phyloP scores from a whole-genome alignment of 2,329 filamentous ascomycete genomes.

The Graphium sp. region DNA sequence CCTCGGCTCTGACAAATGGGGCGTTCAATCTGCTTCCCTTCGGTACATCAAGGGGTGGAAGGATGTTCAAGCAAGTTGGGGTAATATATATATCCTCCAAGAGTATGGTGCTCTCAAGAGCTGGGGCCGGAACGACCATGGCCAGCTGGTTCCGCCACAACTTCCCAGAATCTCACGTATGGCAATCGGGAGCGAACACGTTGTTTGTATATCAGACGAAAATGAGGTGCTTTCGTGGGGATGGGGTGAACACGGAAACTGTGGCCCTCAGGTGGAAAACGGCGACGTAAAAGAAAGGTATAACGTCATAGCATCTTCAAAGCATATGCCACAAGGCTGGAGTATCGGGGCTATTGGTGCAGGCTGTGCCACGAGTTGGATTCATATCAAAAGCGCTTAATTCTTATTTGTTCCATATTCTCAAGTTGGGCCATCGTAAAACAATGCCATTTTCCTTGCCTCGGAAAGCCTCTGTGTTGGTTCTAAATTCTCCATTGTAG shows the following conservation, averaged over 20 bases:
- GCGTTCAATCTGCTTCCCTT: slow-evolving; percentile 41
- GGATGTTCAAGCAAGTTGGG: slow-evolving; percentile 66
- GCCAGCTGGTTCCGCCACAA: slow-evolving; percentile 52
- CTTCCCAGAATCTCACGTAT: slow-evolving; percentile 44
- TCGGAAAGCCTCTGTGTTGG: slow-evolving; percentile 63
- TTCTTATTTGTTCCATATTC: slow-evolving; percentile 5
- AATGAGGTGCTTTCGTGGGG: slow-evolving; percentile 72
- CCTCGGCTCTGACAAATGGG: slow-evolving; percentile 63
- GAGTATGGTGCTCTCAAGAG: slow-evolving; percentile 42
- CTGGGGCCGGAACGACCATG: slow-evolving; percentile 79
- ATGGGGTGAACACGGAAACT: slow-evolving; percentile 97
- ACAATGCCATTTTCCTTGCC: slow-evolving; percentile 30
- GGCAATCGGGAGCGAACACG: slow-evolving; percentile 83
- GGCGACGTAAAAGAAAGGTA: slow-evolving; percentile 53
- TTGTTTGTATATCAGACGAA: slow-evolving; percentile 49
- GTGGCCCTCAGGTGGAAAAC: slow-evolving; percentile 49
- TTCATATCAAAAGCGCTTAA: slow-evolving; percentile 27
- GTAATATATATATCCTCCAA: slow-evolving; percentile 56
- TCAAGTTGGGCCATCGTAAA: slow-evolving; percentile 10
- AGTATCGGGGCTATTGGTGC: slow-evolving; percentile 50
- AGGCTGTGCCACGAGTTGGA: slow-evolving; percentile 85
- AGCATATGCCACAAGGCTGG: slow-evolving; percentile 30
- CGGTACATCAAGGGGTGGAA: slow-evolving; percentile 37
- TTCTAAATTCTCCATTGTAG: slow-evolving; percentile 25
- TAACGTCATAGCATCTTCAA: slow-evolving; percentile 47